Evolutionary conservation across 305 asterid genomes (phyloP).

Genomic region (Ajuga reptans): DNA sequence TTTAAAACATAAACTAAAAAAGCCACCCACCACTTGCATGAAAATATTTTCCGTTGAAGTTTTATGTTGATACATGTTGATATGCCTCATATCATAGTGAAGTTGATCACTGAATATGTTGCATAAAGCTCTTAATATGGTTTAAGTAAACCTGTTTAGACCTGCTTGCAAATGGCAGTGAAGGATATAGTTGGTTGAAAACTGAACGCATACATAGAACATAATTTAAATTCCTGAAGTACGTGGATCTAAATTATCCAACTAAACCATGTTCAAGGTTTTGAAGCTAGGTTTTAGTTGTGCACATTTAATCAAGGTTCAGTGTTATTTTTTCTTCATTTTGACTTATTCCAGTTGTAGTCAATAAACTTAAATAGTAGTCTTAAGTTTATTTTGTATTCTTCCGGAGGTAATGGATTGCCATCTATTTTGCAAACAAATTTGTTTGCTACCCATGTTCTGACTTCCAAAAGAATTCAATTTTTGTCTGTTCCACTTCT

Average conservation of each 20-base stretch:
- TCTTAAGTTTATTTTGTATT: neutral
- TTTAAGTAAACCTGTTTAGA: neutral
- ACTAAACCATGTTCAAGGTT: neutral
- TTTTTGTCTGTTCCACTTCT: neutral
- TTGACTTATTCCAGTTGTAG: neutral
- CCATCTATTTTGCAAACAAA: neutral
- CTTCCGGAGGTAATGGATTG: slow-evolving; percentile 1
- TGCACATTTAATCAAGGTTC: neutral
- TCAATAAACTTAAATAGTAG: neutral
- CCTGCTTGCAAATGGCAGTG: neutral
- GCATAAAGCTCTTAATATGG: neutral
- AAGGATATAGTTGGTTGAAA: neutral
- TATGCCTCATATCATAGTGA: neutral
- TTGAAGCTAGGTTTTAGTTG: neutral
- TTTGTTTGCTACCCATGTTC: neutral
- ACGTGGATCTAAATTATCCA: neutral
- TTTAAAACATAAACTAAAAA: neutral
- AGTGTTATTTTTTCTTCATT: neutral
- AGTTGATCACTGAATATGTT: neutral
- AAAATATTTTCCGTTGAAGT: neutral
- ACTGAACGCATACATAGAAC: neutral
- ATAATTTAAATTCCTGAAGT: neutral
- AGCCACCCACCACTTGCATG: neutral
- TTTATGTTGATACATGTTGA: slow-evolving; percentile 3
- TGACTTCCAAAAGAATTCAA: neutral